Conservation (phyloP, 2,329 filamentous ascomycete species). For the Pseudogymnoascus sp. region DNA sequence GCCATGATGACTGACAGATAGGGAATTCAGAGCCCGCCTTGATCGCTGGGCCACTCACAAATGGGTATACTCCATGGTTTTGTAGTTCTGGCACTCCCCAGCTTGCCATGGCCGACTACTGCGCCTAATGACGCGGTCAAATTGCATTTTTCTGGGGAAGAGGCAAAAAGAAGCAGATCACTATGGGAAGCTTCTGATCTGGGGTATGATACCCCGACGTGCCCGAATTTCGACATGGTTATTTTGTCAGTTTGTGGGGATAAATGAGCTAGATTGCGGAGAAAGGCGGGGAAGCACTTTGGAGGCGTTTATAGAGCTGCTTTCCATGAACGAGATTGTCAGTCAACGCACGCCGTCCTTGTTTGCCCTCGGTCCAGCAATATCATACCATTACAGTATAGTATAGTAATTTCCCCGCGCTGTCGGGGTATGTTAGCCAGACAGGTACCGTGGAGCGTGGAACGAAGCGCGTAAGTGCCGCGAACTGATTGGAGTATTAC, state of each 20-base stretch:
- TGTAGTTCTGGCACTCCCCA: background rate
- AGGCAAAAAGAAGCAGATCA: background rate
- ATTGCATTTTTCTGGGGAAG: background rate
- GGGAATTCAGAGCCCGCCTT: background rate
- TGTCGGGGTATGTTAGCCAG: background rate
- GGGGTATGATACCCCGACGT: background rate
- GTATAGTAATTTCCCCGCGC: background rate
- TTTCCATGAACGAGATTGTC: background rate
- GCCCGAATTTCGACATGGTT: background rate
- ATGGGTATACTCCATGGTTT: background rate
- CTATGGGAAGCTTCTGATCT: background rate
- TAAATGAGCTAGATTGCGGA: background rate
- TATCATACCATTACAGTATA: background rate
- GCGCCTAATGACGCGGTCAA: background rate
- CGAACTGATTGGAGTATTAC: background rate
- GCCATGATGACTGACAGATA: slow-evolving; percentile 1
- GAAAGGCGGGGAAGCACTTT: slow-evolving; percentile 1
- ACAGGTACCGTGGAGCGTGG: background rate
- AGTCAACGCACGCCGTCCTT: background rate
- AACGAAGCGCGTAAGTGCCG: background rate
- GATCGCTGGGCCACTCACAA: background rate
- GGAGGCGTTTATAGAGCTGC: background rate
- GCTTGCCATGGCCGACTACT: background rate
- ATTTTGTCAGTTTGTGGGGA: background rate
- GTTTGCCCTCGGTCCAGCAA: background rate